Evolutionary conservation across 2,329 filamentous ascomycete genomes (phyloP).

Genomic region (Chalara sp.): DNA sequence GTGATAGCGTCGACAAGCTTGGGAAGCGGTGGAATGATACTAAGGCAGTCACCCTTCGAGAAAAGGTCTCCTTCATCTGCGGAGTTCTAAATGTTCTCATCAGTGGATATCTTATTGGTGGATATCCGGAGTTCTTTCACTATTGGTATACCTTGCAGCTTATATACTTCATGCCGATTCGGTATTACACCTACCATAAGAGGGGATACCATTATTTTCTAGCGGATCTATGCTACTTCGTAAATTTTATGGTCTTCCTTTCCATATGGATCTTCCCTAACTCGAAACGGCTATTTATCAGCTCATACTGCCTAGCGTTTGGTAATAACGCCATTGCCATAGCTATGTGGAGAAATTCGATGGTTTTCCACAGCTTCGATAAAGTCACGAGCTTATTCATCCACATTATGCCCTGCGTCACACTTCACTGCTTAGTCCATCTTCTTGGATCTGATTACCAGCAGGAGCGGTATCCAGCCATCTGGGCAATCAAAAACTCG

Average conservation of each 20-base stretch:
- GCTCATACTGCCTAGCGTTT: constrained; percentile 85
- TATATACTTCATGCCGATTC: constrained; percentile 93
- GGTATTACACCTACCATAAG: constrained; percentile 83
- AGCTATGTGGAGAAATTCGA: constrained; percentile 97
- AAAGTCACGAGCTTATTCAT: constrained; percentile 98
- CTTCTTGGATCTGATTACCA: constrained; percentile 62
- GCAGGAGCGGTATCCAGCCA: constrained; percentile 69
- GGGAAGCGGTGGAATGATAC: constrained; percentile 83
- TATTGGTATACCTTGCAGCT: constrained; percentile 87
- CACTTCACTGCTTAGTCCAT: constrained; percentile 88
- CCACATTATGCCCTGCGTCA: constrained; percentile 96
- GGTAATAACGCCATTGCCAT: constrained; percentile 98
- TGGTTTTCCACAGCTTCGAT: constrained; percentile 97
- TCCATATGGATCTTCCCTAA: constrained; percentile 85
- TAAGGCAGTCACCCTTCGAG: constrained; percentile 77
- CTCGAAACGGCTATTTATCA: constrained; percentile 87
- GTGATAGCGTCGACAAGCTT: constrained; percentile 79
- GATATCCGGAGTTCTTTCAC: constrained; percentile 78
- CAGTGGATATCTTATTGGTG: constrained; percentile 88
- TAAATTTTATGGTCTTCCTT: constrained; percentile 78
- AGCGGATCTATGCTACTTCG: constrained; percentile 96
- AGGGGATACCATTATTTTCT: constrained; percentile 96
- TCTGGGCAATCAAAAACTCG: constrained; percentile 70
- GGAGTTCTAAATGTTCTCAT: constrained; percentile 97
- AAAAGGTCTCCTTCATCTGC: constrained; percentile 94